These are phyloP conservation scores for Marsdenia floribunda DNA, from an alignment of 257 asterid species.

Conservation along the genomic window DNA sequence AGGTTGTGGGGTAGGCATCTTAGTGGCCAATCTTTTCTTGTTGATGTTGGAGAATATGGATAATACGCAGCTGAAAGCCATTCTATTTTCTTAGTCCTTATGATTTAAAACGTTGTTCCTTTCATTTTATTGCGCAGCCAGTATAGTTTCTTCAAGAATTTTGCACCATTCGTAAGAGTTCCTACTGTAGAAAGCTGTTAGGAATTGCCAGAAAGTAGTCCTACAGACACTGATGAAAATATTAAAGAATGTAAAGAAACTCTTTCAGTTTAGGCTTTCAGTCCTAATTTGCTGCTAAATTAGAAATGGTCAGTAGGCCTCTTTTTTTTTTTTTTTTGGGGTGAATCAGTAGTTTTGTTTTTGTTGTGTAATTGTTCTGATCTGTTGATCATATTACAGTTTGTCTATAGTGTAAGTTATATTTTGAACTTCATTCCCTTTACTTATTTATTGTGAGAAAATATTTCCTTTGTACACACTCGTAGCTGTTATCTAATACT, in stretches of 20 bases:
- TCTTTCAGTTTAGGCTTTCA: background rate
- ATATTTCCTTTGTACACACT: background rate
- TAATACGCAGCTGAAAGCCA: background rate
- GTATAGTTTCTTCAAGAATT: background rate
- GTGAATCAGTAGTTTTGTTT: background rate
- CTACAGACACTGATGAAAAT: background rate
- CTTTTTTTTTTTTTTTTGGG: background rate
- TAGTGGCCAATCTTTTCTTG: background rate
- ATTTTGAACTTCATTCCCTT: background rate
- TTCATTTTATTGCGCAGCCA: background rate
- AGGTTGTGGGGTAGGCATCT: background rate
- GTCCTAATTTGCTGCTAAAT: background rate
- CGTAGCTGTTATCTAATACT: background rate
- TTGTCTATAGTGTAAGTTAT: background rate
- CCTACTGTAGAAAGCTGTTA: background rate
- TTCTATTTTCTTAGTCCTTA: background rate
- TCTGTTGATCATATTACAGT: background rate
- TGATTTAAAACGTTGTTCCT: background rate
- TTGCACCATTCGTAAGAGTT: background rate
- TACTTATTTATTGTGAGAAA: background rate
- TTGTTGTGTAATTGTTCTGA: background rate
- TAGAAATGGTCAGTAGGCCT: background rate
- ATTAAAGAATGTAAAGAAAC: background rate
- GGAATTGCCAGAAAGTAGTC: background rate
- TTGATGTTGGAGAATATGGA: background rate